Base-by-base conservation (phyloP, 2,329 filamentous ascomycete genomes). In the Rhynchosporium graminicola region DNA sequence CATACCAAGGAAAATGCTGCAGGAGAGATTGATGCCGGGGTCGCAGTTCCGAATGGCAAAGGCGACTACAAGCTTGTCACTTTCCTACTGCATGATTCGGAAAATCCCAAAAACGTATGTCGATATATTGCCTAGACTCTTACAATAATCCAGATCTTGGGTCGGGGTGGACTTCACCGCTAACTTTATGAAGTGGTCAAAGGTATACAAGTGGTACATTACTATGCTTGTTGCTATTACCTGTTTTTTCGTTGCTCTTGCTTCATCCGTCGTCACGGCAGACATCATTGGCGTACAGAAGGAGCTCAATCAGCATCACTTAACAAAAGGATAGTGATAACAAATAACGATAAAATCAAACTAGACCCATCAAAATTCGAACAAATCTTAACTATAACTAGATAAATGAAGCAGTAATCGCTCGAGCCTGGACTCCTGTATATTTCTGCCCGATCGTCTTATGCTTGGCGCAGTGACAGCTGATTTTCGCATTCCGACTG, bases 171-270 rank as follows among this genome's bases (percentile, higher is more conserved):
- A 10, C 33, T 5, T 36, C 33, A 10, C 9, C 5, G 33, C 33
- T 36, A 36, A 36, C 33, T 36, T 36, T 36, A 5, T 36, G 33
- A 36, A 36, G 75, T 95, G 90, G 90, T 85, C 83, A 61, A 92
- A 91, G 75, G 79, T 77, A 0, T 88, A 80, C 75, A 95, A 93
- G 76, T 94, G 91, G 90, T 91, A 88, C 71, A 88, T 85, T 72
- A 97, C 92, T 29, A 92, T 96, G 88, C 86, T 91, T 15, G 91
- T 96, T 0, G 89, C 92, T 1, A 66, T 84, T 28, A 90, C 88
- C 1, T 91, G 88, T 71, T 91, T 92, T 72, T 87, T 90, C 46
- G 88, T 74, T 1, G 71, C 72, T 3, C 85, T 91, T 62, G 80
- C 81, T 29, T 91, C 87, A 55, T 86, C 87, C 57, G 87, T 96